phyloP scores from a whole-genome alignment of 495 filamentous ascomycete species.

The Aspergillus taichungensis region DNA sequence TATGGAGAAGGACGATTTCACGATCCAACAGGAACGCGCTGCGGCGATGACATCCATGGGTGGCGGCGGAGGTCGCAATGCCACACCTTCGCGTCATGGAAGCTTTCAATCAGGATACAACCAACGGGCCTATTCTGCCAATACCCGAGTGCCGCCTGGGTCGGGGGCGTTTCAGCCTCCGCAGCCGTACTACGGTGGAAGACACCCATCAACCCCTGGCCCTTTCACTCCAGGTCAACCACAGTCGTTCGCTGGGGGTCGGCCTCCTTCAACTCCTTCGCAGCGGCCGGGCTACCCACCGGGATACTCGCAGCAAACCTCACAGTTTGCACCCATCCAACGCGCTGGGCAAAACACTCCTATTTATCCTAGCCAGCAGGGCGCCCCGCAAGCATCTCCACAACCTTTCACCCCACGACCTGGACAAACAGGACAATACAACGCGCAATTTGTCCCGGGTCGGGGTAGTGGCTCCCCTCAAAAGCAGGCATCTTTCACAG shows the following conservation, averaged over 20 bases:
- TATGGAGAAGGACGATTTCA: slow-evolving; percentile 77
- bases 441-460: slow-evolving; percentile 24
- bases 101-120: slow-evolving; percentile 29
- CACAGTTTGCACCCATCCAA: slow-evolving; percentile 34
- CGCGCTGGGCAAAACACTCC: slow-evolving; percentile 32
- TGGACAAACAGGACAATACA: slow-evolving; percentile 31
- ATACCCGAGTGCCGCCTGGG: slow-evolving; percentile 24
- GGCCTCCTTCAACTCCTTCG: slow-evolving; percentile 35
- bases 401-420: slow-evolving; percentile 34
- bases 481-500: slow-evolving; percentile 20
- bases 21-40: slow-evolving; percentile 29
- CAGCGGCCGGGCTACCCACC: slow-evolving; percentile 31
- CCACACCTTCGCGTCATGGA: slow-evolving; percentile 25
- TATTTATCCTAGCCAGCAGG: slow-evolving; percentile 24
- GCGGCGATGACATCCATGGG: slow-evolving; percentile 20
- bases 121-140: slow-evolving; percentile 25
- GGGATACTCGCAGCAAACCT: slow-evolving; percentile 28
- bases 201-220: slow-evolving; percentile 29
- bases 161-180: slow-evolving; percentile 25
- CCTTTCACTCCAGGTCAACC: slow-evolving; percentile 25
- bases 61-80: slow-evolving; percentile 21
- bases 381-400: slow-evolving; percentile 23
- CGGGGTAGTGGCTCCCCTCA: slow-evolving; percentile 26
- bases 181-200: slow-evolving; percentile 31
- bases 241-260: slow-evolving; percentile 26